Conservation (phyloP, 2,329 filamentous ascomycete species). For the Aspergillus novofumigatus region DNA sequence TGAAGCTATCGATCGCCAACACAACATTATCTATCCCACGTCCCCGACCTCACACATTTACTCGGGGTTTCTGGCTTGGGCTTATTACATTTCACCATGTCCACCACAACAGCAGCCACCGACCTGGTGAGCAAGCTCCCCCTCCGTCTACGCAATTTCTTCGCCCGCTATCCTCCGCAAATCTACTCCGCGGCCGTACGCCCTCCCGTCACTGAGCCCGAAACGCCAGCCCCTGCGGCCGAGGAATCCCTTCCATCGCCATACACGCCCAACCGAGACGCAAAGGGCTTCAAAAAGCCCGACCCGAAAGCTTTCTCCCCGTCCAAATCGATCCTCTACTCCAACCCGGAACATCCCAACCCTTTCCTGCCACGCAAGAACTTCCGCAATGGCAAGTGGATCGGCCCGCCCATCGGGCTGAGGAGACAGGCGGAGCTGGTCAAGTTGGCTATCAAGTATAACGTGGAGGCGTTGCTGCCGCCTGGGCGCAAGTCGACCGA, state of each 20-base stretch:
- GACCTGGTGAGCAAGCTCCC: slow-evolving; percentile 53
- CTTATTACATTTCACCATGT: slow-evolving; percentile 12
- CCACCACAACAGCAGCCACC: slow-evolving; percentile 17
- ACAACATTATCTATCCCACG: neutral
- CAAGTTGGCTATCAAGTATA: slow-evolving; percentile 74
- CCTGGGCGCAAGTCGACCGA: slow-evolving; percentile 71
- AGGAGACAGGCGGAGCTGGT: slow-evolving; percentile 86
- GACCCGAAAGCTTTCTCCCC: slow-evolving; percentile 28
- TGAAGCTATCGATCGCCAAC: neutral
- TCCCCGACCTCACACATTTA: neutral
- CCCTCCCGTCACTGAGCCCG: slow-evolving; percentile 20
- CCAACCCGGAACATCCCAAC: slow-evolving; percentile 55
- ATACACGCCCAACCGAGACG: slow-evolving; percentile 39
- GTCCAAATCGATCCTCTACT: slow-evolving; percentile 32
- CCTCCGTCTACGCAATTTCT: slow-evolving; percentile 74
- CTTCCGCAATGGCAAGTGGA: slow-evolving; percentile 74
- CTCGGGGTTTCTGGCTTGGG: neutral
- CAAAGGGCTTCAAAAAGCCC: slow-evolving; percentile 37
- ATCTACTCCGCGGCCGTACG: slow-evolving; percentile 40
- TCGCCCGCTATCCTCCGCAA: slow-evolving; percentile 79
- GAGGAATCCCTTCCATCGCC: slow-evolving; percentile 31
- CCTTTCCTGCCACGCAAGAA: slow-evolving; percentile 81
- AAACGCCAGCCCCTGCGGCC: slow-evolving; percentile 4
- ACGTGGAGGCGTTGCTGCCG: slow-evolving; percentile 77
- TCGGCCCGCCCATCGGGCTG: slow-evolving; percentile 76